A percentile compares a stretch with the other conserved stretches of the same genome.
Evolutionary conservation across 176 grass and related monocot genomes (phyloP).

Genomic region (Carex cristatella): DNA sequence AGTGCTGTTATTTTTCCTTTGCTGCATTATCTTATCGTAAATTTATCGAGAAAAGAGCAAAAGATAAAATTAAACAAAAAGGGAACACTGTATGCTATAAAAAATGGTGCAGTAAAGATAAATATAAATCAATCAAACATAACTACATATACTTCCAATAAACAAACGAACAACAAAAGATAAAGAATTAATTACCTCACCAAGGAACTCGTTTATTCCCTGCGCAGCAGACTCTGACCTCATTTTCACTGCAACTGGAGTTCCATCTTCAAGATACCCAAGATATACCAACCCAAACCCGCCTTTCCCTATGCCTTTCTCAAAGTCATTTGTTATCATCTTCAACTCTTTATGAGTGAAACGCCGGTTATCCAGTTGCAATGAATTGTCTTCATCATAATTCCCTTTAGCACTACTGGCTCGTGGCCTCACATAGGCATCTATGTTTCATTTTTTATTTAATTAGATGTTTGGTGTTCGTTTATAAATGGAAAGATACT

Average conservation of each 20-base stretch:
- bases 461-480: not conserved
- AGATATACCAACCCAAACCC: conserved; percentile 52
- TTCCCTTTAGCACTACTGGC: conserved; percentile 1
- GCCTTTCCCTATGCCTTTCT: conserved; percentile 35
- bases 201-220: conserved; percentile 52
- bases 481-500: not conserved
- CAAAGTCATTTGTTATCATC: conserved; percentile 42
- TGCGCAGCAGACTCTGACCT: conserved; percentile 37
- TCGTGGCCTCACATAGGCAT: conserved; percentile 24
- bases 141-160: not conserved
- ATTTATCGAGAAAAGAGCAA: not conserved
- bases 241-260: conserved; percentile 50
- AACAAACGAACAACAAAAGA: not conserved
- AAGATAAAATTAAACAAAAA: not conserved
- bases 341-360: conserved; percentile 49
- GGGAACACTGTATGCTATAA: not conserved
- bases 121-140: not conserved
- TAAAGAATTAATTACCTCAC: conserved; percentile 37
- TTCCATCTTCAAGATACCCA: conserved; percentile 47
- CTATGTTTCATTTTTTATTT: not conserved
- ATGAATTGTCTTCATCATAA: conserved; percentile 3
- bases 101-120: not conserved
- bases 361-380: conserved; percentile 39
- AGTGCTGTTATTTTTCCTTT: not conserved
- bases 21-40: not conserved